Conservation (phyloP, 116 monocot species). For the Phalaenopsis hybrid region DNA sequence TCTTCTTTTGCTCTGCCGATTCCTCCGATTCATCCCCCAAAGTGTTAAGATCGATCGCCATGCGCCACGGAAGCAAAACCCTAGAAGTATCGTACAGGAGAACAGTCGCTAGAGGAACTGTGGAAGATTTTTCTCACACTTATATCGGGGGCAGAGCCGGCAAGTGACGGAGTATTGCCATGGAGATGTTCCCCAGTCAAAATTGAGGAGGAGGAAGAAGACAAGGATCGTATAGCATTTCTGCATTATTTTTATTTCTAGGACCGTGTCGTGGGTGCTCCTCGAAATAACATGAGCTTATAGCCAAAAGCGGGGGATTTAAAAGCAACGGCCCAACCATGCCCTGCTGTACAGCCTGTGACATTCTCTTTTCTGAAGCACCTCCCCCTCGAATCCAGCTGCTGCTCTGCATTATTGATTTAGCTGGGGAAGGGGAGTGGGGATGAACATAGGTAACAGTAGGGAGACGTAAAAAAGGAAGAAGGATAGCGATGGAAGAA, state of each 20-base stretch:
- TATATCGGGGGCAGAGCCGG: not conserved
- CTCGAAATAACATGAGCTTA: conserved; percentile 17
- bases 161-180: not conserved
- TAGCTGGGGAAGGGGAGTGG: not conserved
- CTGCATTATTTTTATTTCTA: not conserved
- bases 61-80: not conserved
- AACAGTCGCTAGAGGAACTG: not conserved
- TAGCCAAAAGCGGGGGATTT: conserved; percentile 16
- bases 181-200: not conserved
- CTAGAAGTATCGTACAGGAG: not conserved
- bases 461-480: not conserved
- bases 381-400: conserved; percentile 17
- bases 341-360: conserved; percentile 11
- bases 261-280: not conserved
- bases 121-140: not conserved
- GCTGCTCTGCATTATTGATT: conserved; percentile 1
- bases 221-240: not conserved
- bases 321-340: conserved; percentile 20
- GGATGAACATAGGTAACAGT: not conserved
- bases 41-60: no score
- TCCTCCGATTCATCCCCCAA: conserved; percentile 12
- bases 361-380: not conserved
- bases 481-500: no score
- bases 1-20: not conserved
- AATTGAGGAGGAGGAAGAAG: not conserved